Conservation (phyloP, 2,329 filamentous ascomycete species). For the Colletotrichum sp. region DNA sequence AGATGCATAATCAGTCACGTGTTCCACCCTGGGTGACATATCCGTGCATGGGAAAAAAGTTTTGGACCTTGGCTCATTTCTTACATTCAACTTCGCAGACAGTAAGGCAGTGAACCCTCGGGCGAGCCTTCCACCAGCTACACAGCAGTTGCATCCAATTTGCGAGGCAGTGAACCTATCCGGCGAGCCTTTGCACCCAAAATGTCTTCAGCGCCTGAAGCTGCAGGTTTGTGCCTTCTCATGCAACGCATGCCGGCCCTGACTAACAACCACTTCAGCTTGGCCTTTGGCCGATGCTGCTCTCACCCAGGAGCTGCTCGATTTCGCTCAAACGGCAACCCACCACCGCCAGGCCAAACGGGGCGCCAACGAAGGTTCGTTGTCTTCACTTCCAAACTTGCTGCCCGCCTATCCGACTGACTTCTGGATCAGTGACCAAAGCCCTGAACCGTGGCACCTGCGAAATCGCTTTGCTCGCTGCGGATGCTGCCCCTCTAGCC, state of each 20-base stretch:
- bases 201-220: too few species aligned
- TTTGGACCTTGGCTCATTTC: too few species aligned
- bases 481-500: slow-evolving; percentile 84
- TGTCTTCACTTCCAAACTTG: background rate
- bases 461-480: slow-evolving; percentile 87
- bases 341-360: slow-evolving; percentile 77
- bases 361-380: slow-evolving; percentile 72
- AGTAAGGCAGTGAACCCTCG: background rate
- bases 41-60: background rate
- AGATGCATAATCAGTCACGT: background rate
- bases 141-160: background rate
- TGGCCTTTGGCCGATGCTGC: slow-evolving; percentile 76
- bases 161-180: background rate
- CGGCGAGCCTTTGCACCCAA: background rate
- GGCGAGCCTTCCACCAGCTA: background rate
- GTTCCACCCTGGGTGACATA: background rate
- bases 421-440: slow-evolving; percentile 66
- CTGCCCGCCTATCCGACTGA: background rate
- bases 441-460: slow-evolving; percentile 87
- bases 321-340: slow-evolving; percentile 77
- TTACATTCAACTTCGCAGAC: background rate
- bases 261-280: slow-evolving; percentile 40
- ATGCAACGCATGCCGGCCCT: too few species aligned
- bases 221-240: too few species aligned
- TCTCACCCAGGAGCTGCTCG: slow-evolving; percentile 80